Conservation (phyloP, 176 grass and related monocot species). For the Oryza longistaminata region DNA sequence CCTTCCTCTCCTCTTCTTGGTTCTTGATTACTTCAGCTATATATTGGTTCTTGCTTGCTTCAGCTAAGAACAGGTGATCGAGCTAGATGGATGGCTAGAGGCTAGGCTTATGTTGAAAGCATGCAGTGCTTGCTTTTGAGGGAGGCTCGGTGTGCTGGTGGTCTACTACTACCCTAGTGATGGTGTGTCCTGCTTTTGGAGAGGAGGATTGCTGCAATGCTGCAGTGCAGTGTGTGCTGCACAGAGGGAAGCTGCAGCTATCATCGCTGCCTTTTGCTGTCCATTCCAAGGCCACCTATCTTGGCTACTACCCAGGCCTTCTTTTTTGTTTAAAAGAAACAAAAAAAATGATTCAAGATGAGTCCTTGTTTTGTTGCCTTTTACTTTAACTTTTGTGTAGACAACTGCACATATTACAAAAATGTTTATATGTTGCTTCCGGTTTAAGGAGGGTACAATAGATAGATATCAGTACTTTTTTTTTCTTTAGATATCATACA, state of each 20-base stretch:
- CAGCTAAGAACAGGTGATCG: background rate
- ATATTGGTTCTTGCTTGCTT: too few relatives aligned
- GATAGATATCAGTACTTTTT: too few relatives aligned
- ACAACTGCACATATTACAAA: background rate
- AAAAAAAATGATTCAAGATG: background rate
- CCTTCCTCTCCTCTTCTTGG: background rate
- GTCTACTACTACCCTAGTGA: background rate
- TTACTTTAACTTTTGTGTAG: background rate
- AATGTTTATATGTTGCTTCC: background rate
- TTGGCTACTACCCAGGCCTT: background rate
- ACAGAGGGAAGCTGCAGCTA: slow-evolving; percentile 13
- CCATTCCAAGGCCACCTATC: background rate
- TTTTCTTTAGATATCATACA: background rate
- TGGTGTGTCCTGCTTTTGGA: slow-evolving; percentile 34
- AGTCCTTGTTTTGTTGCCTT: background rate
- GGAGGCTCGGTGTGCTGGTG: slow-evolving; percentile 12
- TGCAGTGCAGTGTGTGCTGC: background rate
- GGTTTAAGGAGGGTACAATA: background rate
- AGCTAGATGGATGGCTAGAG: background rate
- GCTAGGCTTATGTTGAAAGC: background rate
- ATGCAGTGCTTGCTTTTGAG: slow-evolving; percentile 42
- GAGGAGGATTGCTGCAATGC: background rate
- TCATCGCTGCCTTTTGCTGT: background rate
- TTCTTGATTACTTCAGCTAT: background rate
- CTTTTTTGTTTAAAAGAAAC: background rate